These are phyloP conservation scores for Fistulinella cinereoalba DNA, from an alignment of 1,284 basidiomycete genomes.

Conservation along the genomic window DNA sequence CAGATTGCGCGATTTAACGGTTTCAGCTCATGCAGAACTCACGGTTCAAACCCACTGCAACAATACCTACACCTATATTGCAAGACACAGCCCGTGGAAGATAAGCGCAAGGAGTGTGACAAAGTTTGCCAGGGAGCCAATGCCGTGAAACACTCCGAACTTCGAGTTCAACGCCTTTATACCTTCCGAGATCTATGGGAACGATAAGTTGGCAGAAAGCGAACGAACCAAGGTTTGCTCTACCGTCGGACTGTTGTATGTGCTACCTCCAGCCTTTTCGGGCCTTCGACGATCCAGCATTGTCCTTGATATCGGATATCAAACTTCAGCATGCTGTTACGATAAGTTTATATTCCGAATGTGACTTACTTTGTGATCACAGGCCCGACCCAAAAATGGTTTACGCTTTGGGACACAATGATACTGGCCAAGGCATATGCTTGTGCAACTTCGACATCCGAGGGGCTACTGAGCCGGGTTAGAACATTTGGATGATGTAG, in stretches of 20 bases:
- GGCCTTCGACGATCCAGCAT: constrained; percentile 71
- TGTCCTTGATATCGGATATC: constrained; percentile 40
- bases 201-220: background rate
- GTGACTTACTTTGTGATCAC: constrained; percentile 62
- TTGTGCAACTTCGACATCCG: constrained; percentile 64
- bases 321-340: background rate
- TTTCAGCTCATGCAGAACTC: no score
- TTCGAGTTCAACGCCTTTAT: constrained; percentile 67
- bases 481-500: constrained; percentile 62
- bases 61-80: constrained; percentile 47
- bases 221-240: constrained; percentile 15
- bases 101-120: constrained; percentile 56
- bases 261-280: constrained; percentile 73
- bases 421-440: constrained; percentile 59
- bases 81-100: constrained; percentile 75
- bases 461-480: constrained; percentile 45
- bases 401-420: constrained; percentile 47
- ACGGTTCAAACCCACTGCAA: no score
- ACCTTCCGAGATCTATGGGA: constrained; percentile 55
- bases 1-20: background rate
- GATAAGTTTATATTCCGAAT: constrained; percentile 1
- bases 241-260: constrained; percentile 61
- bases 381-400: constrained; percentile 62
- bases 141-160: constrained; percentile 65
- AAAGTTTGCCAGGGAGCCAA: constrained; percentile 67